A percentile compares a stretch with the other conserved stretches of the same genome.
phyloP scores from a whole-genome alignment of 2,329 filamentous ascomycete species.

The Coniella lustricola region DNA sequence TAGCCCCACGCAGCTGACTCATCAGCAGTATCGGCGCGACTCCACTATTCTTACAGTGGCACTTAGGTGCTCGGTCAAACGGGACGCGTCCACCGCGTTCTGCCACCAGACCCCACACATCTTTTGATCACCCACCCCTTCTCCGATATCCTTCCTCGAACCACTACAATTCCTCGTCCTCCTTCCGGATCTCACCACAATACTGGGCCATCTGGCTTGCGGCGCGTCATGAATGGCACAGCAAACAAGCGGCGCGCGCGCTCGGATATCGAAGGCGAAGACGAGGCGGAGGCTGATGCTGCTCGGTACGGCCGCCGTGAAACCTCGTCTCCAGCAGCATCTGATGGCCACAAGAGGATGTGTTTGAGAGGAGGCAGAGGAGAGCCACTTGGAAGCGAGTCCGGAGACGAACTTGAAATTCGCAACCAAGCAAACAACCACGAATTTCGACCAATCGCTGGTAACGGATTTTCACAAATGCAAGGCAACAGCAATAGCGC shows the following conservation, averaged over 20 bases:
- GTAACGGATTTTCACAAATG: constrained; percentile 15
- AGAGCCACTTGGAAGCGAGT: constrained; percentile 8
- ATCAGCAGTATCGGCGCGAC: neutral
- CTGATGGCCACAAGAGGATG: constrained; percentile 30
- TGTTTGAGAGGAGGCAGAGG: constrained; percentile 23
- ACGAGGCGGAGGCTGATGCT: constrained; percentile 28
- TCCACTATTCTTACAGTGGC: too few species aligned
- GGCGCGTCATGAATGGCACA: constrained; percentile 22
- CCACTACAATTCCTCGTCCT: neutral
- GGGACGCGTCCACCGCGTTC: constrained; percentile 15
- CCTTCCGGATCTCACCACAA: too few species aligned
- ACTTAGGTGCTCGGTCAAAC: neutral
- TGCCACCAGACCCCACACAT: neutral
- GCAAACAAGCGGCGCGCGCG: constrained; percentile 36
- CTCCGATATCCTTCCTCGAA: neutral
- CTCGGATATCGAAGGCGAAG: constrained; percentile 32
- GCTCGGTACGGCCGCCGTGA: constrained; percentile 16
- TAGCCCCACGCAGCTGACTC: neutral
- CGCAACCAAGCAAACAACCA: constrained; percentile 14
- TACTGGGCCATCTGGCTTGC: too few species aligned
- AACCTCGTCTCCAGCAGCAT: constrained; percentile 20
- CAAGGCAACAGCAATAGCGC: constrained; percentile 3
- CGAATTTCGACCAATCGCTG: constrained; percentile 18
- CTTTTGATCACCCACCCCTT: neutral
- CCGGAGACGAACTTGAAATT: constrained; percentile 12